Conservation (phyloP, 768 basidiomycete species). For the Tricholomella constricta region DNA sequence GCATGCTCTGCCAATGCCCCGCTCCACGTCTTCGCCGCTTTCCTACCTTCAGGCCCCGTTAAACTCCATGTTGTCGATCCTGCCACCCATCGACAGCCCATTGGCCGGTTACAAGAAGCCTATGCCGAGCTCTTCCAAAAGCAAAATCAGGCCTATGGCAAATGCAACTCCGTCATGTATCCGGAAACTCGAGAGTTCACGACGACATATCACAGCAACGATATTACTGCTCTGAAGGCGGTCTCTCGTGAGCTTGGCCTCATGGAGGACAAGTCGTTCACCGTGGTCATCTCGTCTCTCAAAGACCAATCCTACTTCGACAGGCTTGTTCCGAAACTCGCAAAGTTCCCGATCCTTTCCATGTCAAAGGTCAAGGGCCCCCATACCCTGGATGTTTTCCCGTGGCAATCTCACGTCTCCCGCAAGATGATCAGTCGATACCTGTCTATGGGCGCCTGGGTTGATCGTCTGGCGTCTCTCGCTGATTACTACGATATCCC, state of each 20-base stretch:
- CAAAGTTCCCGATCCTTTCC: conserved; percentile 84
- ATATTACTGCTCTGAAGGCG: conserved; percentile 78
- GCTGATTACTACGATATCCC: conserved; percentile 94
- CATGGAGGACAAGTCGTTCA: conserved; percentile 70
- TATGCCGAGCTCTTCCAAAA: conserved; percentile 68
- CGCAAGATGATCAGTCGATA: conserved; percentile 86
- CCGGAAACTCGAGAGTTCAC: conserved; percentile 60
- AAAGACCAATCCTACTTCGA: conserved; percentile 88
- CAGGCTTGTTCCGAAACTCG: conserved; percentile 62
- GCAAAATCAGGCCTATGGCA: conserved; percentile 41
- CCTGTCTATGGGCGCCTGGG: conserved; percentile 73
- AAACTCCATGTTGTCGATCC: conserved; percentile 91
- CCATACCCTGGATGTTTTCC: conserved; percentile 81
- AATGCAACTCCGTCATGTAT: conserved; percentile 60
- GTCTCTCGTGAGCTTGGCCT: conserved; percentile 85
- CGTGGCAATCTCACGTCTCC: conserved; percentile 85
- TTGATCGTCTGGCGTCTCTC: conserved; percentile 75
- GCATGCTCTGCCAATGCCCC: conserved; percentile 70
- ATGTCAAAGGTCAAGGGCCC: conserved; percentile 78
- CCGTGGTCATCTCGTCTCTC: conserved; percentile 81
- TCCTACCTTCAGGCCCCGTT: conserved; percentile 68
- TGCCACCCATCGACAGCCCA: conserved; percentile 81
- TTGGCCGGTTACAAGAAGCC: conserved; percentile 72
- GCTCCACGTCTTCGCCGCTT: conserved; percentile 87
- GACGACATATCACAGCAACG: conserved; percentile 77